Percentiles rank a stretch among this genome's conserved stretches.
phyloP scores from a whole-genome alignment of 2,329 filamentous ascomycete species.

The Colletotrichum noveboracense region DNA sequence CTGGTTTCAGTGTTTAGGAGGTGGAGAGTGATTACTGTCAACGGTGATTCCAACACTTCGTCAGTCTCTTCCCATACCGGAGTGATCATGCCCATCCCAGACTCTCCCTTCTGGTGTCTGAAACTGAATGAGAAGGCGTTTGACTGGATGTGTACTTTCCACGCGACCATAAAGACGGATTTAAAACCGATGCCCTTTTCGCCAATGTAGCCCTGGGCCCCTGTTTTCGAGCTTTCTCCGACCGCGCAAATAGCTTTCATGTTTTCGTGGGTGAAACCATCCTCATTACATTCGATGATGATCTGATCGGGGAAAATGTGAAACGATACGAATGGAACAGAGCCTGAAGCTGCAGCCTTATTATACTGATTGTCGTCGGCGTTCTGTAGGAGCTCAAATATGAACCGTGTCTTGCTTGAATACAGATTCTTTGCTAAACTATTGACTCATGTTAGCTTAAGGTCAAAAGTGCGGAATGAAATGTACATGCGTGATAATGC shows the following conservation, averaged over 20 bases:
- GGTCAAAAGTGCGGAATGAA: fast-evolving
- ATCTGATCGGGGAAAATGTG: constrained; percentile 40
- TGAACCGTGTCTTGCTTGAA: constrained; percentile 34
- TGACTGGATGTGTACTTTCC: constrained; percentile 49
- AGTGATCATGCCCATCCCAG: constrained; percentile 57
- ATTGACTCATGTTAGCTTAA: not conserved
- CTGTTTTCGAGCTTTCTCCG: constrained; percentile 50
- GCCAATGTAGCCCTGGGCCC: constrained; percentile 48
- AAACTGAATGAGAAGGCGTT: constrained; percentile 50
- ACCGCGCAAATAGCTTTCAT: constrained; percentile 51
- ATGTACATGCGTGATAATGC: not conserved
- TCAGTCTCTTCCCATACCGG: constrained; percentile 24
- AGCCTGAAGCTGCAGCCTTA: too few relatives aligned
- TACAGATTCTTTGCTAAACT: not conserved
- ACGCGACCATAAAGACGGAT: constrained; percentile 53
- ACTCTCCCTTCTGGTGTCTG: constrained; percentile 33
- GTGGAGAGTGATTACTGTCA: not conserved
- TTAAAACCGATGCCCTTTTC: constrained; percentile 60
- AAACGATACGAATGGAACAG: too few relatives aligned
- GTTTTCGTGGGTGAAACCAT: constrained; percentile 47
- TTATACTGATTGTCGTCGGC: constrained; percentile 55
- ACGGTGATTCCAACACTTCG: constrained; percentile 42
- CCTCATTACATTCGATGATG: constrained; percentile 55
- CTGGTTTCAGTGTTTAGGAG: not conserved
- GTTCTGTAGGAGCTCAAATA: constrained; percentile 61